These are phyloP conservation scores for Calocybe indica DNA, from an alignment of 768 basidiomycete genomes.

Conservation along the genomic window DNA sequence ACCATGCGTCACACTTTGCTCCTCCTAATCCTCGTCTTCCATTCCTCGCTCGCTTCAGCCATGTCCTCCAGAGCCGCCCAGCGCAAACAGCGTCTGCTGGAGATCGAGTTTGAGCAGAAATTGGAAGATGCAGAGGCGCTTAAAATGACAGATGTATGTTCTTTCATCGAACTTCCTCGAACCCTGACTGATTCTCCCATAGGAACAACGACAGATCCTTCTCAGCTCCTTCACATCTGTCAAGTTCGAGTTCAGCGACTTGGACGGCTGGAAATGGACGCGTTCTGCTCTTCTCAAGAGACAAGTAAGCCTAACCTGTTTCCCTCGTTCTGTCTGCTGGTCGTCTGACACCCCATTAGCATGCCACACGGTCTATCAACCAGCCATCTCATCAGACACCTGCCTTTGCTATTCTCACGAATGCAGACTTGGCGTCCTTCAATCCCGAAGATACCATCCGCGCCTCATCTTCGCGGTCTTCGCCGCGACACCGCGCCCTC, in stretches of 20 bases:
- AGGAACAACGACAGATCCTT: constrained; percentile 36
- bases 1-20: no score
- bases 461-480: constrained; percentile 17
- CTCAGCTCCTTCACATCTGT: constrained; percentile 44
- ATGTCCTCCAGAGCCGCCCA: constrained; percentile 41
- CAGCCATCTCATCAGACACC: no score
- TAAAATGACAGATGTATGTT: constrained; percentile 50
- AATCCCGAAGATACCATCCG: constrained; percentile 35
- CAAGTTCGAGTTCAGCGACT: constrained; percentile 56
- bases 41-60: no score
- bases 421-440: constrained; percentile 27
- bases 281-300: no score
- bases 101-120: constrained; percentile 47
- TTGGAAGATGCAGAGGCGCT: constrained; percentile 51
- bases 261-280: constrained; percentile 53
- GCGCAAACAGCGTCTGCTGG: constrained; percentile 38
- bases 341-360: no score
- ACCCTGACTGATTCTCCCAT: background rate
- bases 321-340: no score
- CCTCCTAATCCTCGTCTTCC: no score
- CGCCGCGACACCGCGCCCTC: no score
- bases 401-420: constrained; percentile 29
- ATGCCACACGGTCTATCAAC: no score
- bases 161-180: background rate
- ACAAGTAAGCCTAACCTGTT: no score